phyloP scores from a whole-genome alignment of 192 early-diverging fungal species.

The Podila clonocystis region DNA sequence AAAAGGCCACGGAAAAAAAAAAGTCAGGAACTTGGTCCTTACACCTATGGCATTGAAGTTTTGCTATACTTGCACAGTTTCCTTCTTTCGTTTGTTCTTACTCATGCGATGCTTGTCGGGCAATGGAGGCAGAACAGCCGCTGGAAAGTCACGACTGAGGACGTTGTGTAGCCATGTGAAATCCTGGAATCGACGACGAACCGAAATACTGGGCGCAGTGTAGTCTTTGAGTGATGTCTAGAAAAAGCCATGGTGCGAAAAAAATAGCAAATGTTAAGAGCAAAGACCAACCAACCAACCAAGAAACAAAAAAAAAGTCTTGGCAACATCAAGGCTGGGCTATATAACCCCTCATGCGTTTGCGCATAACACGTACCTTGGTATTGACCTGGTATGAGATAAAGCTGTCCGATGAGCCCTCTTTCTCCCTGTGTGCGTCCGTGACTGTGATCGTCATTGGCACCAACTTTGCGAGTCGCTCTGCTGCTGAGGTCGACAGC shows the following conservation, averaged over 20 bases:
- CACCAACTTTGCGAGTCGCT: slow-evolving; percentile 26
- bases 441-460: slow-evolving; percentile 72
- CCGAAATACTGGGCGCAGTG: slow-evolving; percentile 60
- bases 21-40: neutral
- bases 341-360: no score
- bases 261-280: neutral
- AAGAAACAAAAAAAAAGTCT: slow-evolving; percentile 17
- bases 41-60: no score
- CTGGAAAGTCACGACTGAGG: slow-evolving; percentile 78
- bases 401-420: slow-evolving; percentile 82
- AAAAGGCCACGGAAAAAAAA: neutral
- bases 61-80: no score
- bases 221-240: slow-evolving; percentile 73
- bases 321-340: neutral
- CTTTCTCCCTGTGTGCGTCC: slow-evolving; percentile 90
- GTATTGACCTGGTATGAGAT: slow-evolving; percentile 88
- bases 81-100: slow-evolving; percentile 30
- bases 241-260: neutral
- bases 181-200: slow-evolving; percentile 94
- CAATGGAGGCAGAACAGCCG: slow-evolving; percentile 87
- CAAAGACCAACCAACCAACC: slow-evolving; percentile 10
- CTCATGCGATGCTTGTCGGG: slow-evolving; percentile 93
- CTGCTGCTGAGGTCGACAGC: slow-evolving; percentile 23
- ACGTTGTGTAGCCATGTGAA: slow-evolving; percentile 90
- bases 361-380: slow-evolving; percentile 53